Percentiles rank a stretch among this genome's conserved stretches.
phyloP scores from a whole-genome alignment of 768 basidiomycete species.

The Tricholomella constricta region DNA sequence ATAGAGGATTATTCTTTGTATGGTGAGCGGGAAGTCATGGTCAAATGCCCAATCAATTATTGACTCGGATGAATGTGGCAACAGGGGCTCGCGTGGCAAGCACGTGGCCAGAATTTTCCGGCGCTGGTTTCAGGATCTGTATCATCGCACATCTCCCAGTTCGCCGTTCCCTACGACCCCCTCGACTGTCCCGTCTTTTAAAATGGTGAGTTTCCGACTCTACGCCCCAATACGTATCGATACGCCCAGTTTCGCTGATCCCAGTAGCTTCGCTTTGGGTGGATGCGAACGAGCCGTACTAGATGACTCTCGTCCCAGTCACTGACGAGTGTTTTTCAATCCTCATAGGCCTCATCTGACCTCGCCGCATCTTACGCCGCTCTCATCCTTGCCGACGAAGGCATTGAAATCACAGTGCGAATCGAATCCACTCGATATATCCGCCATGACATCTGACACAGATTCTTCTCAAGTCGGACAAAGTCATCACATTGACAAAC shows the following conservation, averaged over 20 bases:
- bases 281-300: constrained; percentile 16
- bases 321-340: constrained; percentile 5
- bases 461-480: constrained; percentile 69
- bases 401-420: constrained; percentile 95
- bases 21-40: no score
- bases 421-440: neutral
- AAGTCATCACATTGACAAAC: constrained; percentile 80
- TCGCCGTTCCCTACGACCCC: constrained; percentile 17
- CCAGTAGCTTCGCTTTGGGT: constrained; percentile 4
- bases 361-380: constrained; percentile 96
- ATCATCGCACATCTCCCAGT: constrained; percentile 10
- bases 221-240: neutral
- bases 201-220: constrained; percentile 21
- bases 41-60: no score
- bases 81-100: constrained; percentile 13
- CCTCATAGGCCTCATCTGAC: constrained; percentile 55
- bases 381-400: constrained; percentile 97
- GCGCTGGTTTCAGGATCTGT: neutral
- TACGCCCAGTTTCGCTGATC: constrained; percentile 2
- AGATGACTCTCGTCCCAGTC: constrained; percentile 14
- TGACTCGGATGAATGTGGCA: no score
- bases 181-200: constrained; percentile 12
- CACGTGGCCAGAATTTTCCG: constrained; percentile 12
- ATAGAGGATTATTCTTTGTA: no score
- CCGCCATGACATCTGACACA: neutral